A percentile compares a stretch with the other conserved stretches of the same genome.
Evolutionary conservation across 805 yeast genomes (phyloP).

Genomic region (Metschnikowia orientalis): DNA sequence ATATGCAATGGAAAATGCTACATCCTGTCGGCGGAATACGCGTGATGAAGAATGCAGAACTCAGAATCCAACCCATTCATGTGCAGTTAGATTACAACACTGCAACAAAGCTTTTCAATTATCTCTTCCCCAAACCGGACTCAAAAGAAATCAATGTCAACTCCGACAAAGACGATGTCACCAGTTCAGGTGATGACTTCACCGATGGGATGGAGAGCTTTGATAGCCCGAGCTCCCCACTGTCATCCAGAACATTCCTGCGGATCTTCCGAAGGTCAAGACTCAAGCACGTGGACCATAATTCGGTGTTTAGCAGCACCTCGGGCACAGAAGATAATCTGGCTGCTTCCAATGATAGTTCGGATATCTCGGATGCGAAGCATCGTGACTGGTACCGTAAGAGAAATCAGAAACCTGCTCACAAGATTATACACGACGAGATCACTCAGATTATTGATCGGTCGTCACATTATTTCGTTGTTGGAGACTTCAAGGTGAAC

Average conservation of each 20-base stretch:
- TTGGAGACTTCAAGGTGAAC: conserved; percentile 33
- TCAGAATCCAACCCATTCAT: conserved; percentile 61
- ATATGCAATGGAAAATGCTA: conserved; percentile 66
- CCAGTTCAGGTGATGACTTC: conserved; percentile 24
- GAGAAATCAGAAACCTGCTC: too few relatives aligned
- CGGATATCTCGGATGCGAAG: conserved; percentile 1
- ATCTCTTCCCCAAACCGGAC: conserved; percentile 61
- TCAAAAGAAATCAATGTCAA: background rate
- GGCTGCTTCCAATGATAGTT: conserved; percentile 2
- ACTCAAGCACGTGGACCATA: conserved; percentile 1
- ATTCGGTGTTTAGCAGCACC: background rate
- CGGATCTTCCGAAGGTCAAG: conserved; percentile 2
- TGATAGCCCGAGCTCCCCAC: conserved; percentile 1
- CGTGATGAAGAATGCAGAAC: conserved; percentile 62
- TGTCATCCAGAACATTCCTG: conserved; percentile 1
- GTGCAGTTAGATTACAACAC: conserved; percentile 70
- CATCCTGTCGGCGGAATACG: conserved; percentile 88
- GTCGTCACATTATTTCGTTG: conserved; percentile 39
- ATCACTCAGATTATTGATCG: conserved; percentile 39
- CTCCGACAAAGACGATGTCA: background rate
- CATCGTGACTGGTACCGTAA: too few relatives aligned
- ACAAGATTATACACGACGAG: conserved; percentile 23
- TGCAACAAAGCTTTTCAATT: conserved; percentile 57
- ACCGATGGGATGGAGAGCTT: conserved; percentile 4
- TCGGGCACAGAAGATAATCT: conserved; percentile 2